phyloP scores from a whole-genome alignment of 495 filamentous ascomycete species.

The Penicillium nucicola region DNA sequence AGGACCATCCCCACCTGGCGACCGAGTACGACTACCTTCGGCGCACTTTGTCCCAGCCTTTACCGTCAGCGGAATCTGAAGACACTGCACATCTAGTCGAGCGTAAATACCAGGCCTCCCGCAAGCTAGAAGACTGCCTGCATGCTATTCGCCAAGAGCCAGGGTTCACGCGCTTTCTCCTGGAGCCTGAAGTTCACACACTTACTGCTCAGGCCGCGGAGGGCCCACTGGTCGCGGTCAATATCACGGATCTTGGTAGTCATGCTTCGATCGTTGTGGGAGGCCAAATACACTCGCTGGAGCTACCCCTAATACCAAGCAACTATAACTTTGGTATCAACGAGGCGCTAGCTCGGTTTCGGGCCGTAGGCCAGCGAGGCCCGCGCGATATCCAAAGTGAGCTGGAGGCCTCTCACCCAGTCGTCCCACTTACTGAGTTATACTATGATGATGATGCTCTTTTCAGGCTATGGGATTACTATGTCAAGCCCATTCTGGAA shows the following conservation, averaged over 20 bases:
- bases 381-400: too few relatives aligned
- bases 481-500: too few relatives aligned
- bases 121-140: not conserved
- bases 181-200: not conserved
- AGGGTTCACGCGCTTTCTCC: not conserved
- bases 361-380: too few relatives aligned
- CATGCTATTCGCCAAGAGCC: not conserved
- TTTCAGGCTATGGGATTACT: too few relatives aligned
- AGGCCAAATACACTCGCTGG: too few relatives aligned
- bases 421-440: too few relatives aligned
- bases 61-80: not conserved
- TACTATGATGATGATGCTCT: too few relatives aligned
- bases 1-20: not conserved
- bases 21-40: not conserved
- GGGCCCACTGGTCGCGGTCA: not conserved
- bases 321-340: too few relatives aligned
- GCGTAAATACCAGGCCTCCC: not conserved
- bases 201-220: not conserved
- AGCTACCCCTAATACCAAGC: too few relatives aligned
- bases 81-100: not conserved
- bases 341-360: too few relatives aligned
- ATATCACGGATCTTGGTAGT: not conserved
- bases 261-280: not conserved
- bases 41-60: not conserved
- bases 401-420: too few relatives aligned